Conservation (phyloP, 2,329 filamentous ascomycete genomes). For the Xylaria polymorpha region DNA sequence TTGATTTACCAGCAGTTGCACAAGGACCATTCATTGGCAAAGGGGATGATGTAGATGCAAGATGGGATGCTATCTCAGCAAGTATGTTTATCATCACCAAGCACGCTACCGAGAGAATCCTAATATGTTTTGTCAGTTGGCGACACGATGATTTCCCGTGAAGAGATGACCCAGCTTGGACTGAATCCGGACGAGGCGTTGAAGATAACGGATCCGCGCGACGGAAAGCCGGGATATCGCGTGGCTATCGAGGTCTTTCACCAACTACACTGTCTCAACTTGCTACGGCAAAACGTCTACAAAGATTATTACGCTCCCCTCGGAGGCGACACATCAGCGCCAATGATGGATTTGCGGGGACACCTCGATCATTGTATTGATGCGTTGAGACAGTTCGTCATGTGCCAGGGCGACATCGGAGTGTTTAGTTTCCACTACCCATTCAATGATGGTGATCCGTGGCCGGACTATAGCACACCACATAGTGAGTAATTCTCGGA, state of each 20-base stretch:
- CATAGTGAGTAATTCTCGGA: constrained; percentile 49
- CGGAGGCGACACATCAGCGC: constrained; percentile 61
- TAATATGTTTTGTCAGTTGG: constrained; percentile 55
- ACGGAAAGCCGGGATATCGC: constrained; percentile 68
- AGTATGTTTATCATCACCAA: constrained; percentile 40
- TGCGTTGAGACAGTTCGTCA: constrained; percentile 62
- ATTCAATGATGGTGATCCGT: constrained; percentile 59
- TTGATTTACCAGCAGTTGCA: constrained; percentile 60
- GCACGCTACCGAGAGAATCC: neutral
- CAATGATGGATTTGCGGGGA: constrained; percentile 55
- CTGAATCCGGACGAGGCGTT: constrained; percentile 63
- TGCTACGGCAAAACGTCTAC: constrained; percentile 61
- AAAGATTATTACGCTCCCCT: constrained; percentile 60
- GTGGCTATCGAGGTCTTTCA: constrained; percentile 70
- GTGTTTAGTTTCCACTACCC: constrained; percentile 66
- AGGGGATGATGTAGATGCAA: constrained; percentile 66
- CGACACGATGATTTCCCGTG: constrained; percentile 68
- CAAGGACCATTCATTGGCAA: constrained; percentile 65
- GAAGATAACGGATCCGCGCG: constrained; percentile 64
- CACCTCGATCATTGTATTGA: constrained; percentile 67
- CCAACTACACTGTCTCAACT: constrained; percentile 64
- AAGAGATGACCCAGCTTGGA: constrained; percentile 64
- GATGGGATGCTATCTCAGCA: constrained; percentile 59
- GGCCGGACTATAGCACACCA: constrained; percentile 65
- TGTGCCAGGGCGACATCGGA: constrained; percentile 66